A percentile compares a stretch with the other conserved stretches of the same genome.
Conservation (phyloP, 306 rosid genomes). For the Cucurbita ficifolia region DNA sequence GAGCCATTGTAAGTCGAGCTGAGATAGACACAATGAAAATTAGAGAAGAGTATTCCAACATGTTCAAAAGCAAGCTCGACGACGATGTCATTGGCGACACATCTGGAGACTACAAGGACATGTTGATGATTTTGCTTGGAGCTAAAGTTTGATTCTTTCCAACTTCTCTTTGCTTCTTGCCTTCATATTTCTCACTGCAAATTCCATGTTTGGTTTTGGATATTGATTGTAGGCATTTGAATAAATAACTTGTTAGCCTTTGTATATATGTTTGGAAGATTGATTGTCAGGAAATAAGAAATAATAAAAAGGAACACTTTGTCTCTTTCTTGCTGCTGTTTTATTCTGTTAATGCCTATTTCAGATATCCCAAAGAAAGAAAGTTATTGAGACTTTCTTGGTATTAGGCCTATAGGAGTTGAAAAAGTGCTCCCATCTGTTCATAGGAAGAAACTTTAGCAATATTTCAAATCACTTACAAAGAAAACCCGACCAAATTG, state of each 20-base stretch:
- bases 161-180: neutral
- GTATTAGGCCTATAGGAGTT: neutral
- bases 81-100: slow-evolving; percentile 59
- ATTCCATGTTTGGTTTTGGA: neutral
- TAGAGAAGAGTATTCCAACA: slow-evolving; percentile 40
- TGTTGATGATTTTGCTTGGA: slow-evolving; percentile 76
- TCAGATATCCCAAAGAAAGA: too few species aligned
- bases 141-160: slow-evolving; percentile 27
- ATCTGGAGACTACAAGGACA: slow-evolving; percentile 63
- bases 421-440: neutral
- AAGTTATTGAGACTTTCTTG: too few species aligned
- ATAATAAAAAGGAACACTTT: neutral
- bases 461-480: neutral
- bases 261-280: slow-evolving; percentile 1
- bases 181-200: neutral
- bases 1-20: slow-evolving; percentile 69
- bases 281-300: neutral
- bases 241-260: neutral
- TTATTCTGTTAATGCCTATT: too few species aligned
- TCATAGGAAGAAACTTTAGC: neutral
- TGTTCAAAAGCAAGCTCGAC: slow-evolving; percentile 41
- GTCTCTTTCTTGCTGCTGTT: neutral
- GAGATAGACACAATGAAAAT: slow-evolving; percentile 57
- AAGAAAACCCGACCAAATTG: neutral
- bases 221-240: slow-evolving; percentile 1